Evolutionary conservation across 2,329 filamentous ascomycete genomes (phyloP).

Genomic region (Meredithiella fracta): DNA sequence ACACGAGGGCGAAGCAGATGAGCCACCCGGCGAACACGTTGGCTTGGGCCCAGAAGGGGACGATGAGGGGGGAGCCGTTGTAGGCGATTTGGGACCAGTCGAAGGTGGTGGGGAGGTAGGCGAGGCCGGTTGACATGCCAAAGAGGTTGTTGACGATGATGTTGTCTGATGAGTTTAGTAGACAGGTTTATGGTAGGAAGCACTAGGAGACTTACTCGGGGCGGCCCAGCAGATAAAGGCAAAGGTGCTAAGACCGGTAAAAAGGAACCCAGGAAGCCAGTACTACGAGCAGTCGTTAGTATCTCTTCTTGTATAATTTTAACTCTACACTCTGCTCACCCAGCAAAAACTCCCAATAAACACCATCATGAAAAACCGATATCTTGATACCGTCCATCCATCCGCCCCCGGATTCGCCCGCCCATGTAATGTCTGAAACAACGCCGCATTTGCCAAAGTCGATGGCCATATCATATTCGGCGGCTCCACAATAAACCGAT

Average conservation of each 20-base stretch:
- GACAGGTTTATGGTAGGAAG: not conserved
- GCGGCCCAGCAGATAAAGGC: constrained; percentile 45
- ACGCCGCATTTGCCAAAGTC: constrained; percentile 35
- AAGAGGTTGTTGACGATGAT: constrained; percentile 44
- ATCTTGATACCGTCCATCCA: constrained; percentile 47
- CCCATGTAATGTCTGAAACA: constrained; percentile 33
- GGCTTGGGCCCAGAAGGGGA: constrained; percentile 38
- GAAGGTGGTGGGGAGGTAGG: constrained; percentile 44
- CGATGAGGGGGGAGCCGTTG: constrained; percentile 31
- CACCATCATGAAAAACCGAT: constrained; percentile 43
- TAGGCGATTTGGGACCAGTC: constrained; percentile 34
- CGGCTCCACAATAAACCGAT: constrained; percentile 36
- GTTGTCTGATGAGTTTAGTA: constrained; percentile 23
- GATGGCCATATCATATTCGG: constrained; percentile 42
- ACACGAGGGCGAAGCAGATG: constrained; percentile 36
- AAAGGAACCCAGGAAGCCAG: constrained; percentile 33
- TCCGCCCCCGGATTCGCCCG: constrained; percentile 32
- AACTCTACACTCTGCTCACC: constrained; percentile 19
- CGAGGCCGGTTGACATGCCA: constrained; percentile 39
- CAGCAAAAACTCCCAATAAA: constrained; percentile 32
- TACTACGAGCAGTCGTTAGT: constrained; percentile 23
- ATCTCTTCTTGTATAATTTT: no score
- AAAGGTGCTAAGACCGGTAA: constrained; percentile 33
- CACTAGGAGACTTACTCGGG: constrained; percentile 22
- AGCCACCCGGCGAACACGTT: constrained; percentile 36